Percentiles rank a stretch among this genome's conserved stretches.
Conservation (phyloP, 331 rosid species). For the Malus hybrid region DNA sequence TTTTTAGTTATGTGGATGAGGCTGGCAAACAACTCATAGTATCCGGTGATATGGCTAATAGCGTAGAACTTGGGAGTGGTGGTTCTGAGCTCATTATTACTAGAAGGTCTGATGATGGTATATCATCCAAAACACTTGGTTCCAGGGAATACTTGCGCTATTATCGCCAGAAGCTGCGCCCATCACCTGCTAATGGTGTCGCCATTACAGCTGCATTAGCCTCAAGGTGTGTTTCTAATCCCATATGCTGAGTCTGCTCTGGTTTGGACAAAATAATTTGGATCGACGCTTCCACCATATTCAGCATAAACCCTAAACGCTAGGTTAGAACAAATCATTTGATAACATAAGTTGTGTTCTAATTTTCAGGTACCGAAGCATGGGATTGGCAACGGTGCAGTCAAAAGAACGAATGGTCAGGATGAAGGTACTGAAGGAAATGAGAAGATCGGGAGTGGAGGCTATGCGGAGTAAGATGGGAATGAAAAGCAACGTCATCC, state of each 20-base stretch:
- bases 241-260: background rate
- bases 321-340: background rate
- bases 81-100: slow-evolving; percentile 80
- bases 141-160: slow-evolving; percentile 85
- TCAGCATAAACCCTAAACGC: no score
- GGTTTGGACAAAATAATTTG: background rate
- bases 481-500: slow-evolving; percentile 80
- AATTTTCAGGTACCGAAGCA: slow-evolving; percentile 71
- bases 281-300: background rate
- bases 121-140: slow-evolving; percentile 65
- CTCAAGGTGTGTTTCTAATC: slow-evolving; percentile 51
- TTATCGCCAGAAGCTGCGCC: slow-evolving; percentile 90
- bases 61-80: slow-evolving; percentile 58
- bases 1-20: slow-evolving; percentile 62
- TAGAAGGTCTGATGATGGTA: slow-evolving; percentile 34
- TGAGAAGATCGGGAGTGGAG: slow-evolving; percentile 75
- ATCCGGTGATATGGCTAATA: slow-evolving; percentile 40
- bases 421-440: slow-evolving; percentile 86
- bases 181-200: slow-evolving; percentile 37
- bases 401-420: slow-evolving; percentile 63
- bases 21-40: slow-evolving; percentile 68
- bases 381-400: slow-evolving; percentile 88
- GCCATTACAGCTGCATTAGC: slow-evolving; percentile 72
- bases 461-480: slow-evolving; percentile 75
- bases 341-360: background rate